Evolutionary conservation across 345 rosid genomes (phyloP).

Genomic region (Clausena lansium): DNA sequence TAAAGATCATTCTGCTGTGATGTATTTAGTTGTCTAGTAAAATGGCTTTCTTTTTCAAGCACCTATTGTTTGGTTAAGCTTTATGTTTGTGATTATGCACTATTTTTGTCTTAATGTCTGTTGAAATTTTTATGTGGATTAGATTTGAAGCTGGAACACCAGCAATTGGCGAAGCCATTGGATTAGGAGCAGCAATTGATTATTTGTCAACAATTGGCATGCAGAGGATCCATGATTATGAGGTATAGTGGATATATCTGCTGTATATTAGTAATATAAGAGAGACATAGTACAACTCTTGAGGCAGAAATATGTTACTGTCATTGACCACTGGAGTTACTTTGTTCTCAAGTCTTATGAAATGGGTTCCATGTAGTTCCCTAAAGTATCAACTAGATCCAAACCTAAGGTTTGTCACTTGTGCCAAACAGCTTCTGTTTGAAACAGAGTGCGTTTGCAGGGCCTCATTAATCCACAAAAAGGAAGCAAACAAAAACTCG

Average conservation of each 20-base stretch:
- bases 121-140: constrained; percentile 17
- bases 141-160: constrained; percentile 99
- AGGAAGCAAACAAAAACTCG: not conserved
- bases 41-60: not conserved
- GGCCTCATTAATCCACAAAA: not conserved
- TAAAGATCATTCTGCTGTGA: not conserved
- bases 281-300: not conserved
- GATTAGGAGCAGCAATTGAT: constrained; percentile 91
- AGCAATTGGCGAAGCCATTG: constrained; percentile 95
- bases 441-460: not conserved
- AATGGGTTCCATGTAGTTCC: not conserved
- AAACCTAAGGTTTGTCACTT: not conserved
- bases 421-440: not conserved
- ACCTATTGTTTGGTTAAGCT: not conserved
- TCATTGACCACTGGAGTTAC: not conserved
- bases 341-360: not conserved
- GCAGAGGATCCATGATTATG: constrained; percentile 81
- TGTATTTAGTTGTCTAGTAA: not conserved
- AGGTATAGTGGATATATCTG: constrained; percentile 41
- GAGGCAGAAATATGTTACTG: not conserved
- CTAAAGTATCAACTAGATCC: not conserved
- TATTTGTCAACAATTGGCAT: constrained; percentile 81
- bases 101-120: not conserved
- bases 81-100: not conserved
- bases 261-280: not conserved